A percentile compares a stretch with the other conserved stretches of the same genome.
Conservation (phyloP, 306 rosid genomes). For the Hippophae gyantsensis region DNA sequence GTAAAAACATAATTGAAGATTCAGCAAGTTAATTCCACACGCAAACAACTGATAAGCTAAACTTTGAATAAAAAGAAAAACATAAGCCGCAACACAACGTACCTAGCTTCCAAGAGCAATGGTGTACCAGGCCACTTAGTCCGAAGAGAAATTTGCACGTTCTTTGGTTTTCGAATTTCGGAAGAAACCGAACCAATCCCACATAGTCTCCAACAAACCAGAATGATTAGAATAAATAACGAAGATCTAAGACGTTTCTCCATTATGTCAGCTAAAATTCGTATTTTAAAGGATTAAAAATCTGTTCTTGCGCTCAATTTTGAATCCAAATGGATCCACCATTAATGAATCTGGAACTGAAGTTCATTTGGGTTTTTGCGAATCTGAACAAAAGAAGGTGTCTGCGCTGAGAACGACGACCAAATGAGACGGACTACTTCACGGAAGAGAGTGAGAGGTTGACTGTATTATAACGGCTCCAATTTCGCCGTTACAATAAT, state of each 20-base stretch:
- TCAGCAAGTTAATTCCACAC: too few relatives aligned
- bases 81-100: conserved; percentile 2
- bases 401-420: neutral
- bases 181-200: conserved; percentile 30
- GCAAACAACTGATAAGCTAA: neutral
- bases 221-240: conserved; percentile 27
- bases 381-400: neutral
- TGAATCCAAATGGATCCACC: conserved; percentile 17
- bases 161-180: conserved; percentile 46
- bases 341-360: conserved; percentile 21
- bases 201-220: conserved; percentile 23
- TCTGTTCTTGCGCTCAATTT: conserved; percentile 9
- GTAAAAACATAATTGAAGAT: too few relatives aligned
- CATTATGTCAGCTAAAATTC: conserved; percentile 18
- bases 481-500: too few relatives aligned
- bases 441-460: neutral
- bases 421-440: neutral
- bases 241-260: conserved; percentile 34
- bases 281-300: neutral
- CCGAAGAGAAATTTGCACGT: conserved; percentile 67
- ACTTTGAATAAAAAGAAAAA: neutral
- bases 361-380: conserved; percentile 1
- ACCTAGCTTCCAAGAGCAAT: conserved; percentile 90
- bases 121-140: conserved; percentile 89
- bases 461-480: too few relatives aligned